Percentiles rank a stretch among this genome's conserved stretches.
These are phyloP conservation scores for Pseudocercospora fijiensis DNA, from an alignment of 2,329 filamentous ascomycete genomes.

Conservation along the genomic window DNA sequence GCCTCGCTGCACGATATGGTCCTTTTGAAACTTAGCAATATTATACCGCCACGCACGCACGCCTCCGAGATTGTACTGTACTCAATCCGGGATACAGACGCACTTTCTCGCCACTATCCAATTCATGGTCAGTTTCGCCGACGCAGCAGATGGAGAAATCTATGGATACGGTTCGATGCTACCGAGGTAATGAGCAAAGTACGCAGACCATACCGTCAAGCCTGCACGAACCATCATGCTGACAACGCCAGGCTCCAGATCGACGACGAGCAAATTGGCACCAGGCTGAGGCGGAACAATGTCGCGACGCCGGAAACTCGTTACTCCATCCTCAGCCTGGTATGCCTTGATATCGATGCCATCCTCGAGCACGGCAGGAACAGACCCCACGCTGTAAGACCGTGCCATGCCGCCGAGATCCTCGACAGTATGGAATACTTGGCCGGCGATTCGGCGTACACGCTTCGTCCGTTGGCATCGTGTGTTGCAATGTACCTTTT, in stretches of 20 bases:
- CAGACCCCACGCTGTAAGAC: conserved; percentile 23
- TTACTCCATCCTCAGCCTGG: conserved; percentile 16
- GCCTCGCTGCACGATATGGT: conserved; percentile 28
- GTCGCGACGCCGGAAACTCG: conserved; percentile 18
- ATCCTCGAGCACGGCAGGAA: conserved; percentile 23
- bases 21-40: conserved; percentile 13
- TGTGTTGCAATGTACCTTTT: conserved; percentile 31
- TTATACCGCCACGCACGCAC: not conserved
- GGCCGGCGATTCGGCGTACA: conserved; percentile 24
- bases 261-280: conserved; percentile 24
- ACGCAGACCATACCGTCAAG: not conserved
- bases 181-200: not conserved
- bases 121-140: conserved; percentile 28
- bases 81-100: conserved; percentile 25
- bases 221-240: conserved; percentile 20
- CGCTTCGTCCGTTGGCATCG: conserved; percentile 23
- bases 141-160: conserved; percentile 26
- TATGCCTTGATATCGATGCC: conserved; percentile 28
- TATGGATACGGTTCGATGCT: conserved; percentile 27
- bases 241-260: conserved; percentile 25
- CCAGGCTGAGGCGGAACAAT: conserved; percentile 24
- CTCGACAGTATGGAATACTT: conserved; percentile 17
- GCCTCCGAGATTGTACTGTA: not conserved
- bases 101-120: conserved; percentile 28
- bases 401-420: conserved; percentile 19